A percentile compares a stretch with the other conserved stretches of the same genome.
Conservation (phyloP, 2,329 filamentous ascomycete species). For the Emydomyces testavorans region DNA sequence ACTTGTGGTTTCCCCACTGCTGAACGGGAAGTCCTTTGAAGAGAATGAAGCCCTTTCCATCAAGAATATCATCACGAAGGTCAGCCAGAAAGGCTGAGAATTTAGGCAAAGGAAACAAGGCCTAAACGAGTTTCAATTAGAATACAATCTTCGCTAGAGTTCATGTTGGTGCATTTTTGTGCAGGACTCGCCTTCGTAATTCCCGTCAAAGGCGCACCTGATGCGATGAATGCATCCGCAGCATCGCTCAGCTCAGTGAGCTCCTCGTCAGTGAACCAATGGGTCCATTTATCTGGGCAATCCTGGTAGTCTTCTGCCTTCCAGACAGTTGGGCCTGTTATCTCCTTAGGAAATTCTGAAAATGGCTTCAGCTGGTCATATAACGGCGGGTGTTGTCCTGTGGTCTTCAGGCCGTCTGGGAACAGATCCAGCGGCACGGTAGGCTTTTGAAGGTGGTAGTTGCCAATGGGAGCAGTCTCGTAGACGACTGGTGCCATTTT, state of each 20-base stretch:
- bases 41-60: slow-evolving; percentile 81
- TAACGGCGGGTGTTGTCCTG: slow-evolving; percentile 61
- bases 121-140: slow-evolving; percentile 23
- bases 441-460: slow-evolving; percentile 8
- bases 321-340: slow-evolving; percentile 64
- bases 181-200: slow-evolving; percentile 47
- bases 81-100: slow-evolving; percentile 44
- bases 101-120: slow-evolving; percentile 50
- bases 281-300: slow-evolving; percentile 59
- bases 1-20: slow-evolving; percentile 67
- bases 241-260: slow-evolving; percentile 54
- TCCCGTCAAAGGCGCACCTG: slow-evolving; percentile 56
- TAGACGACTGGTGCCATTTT: slow-evolving; percentile 17
- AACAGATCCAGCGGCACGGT: slow-evolving; percentile 35
- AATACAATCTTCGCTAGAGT: background rate
- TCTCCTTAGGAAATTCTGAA: slow-evolving; percentile 56
- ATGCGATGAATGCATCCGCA: slow-evolving; percentile 57
- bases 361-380: slow-evolving; percentile 56
- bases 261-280: slow-evolving; percentile 55
- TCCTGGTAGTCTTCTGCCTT: slow-evolving; percentile 51
- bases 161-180: background rate
- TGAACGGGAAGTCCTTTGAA: slow-evolving; percentile 75
- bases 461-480: slow-evolving; percentile 11
- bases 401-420: slow-evolving; percentile 55
- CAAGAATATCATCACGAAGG: slow-evolving; percentile 55